A percentile compares a stretch with the other conserved stretches of the same genome.
phyloP scores from a whole-genome alignment of 1,139 yeast species.

The Debaryomyces robertsiae region DNA sequence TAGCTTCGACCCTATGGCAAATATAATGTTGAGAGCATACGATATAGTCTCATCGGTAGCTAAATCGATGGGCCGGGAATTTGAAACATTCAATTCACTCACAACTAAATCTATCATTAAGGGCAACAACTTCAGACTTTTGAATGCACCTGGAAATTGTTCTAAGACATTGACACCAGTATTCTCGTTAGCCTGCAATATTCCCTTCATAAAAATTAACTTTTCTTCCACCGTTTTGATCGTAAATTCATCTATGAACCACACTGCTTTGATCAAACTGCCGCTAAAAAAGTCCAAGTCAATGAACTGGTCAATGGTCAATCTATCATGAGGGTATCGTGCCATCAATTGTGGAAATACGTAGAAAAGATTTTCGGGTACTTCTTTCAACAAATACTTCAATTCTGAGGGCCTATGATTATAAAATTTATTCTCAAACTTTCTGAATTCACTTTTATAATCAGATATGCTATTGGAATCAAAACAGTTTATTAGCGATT shows the following conservation, averaged over 20 bases:
- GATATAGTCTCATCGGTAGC: conserved; percentile 47
- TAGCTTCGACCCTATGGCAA: conserved; percentile 65
- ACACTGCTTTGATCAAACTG: conserved; percentile 78
- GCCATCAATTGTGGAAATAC: conserved; percentile 41
- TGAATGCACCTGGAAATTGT: conserved; percentile 70
- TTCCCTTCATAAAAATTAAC: conserved; percentile 65
- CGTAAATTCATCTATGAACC: conserved; percentile 81
- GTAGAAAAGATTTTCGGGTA: conserved; percentile 38
- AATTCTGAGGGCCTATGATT: conserved; percentile 49
- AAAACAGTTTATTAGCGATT: conserved; percentile 48
- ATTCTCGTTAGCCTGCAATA: conserved; percentile 35
- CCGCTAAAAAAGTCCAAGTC: conserved; percentile 70
- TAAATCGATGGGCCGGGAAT: conserved; percentile 19
- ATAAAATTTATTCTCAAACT: conserved; percentile 44
- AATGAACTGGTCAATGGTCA: conserved; percentile 53
- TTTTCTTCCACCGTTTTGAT: conserved; percentile 74
- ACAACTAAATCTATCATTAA: conserved; percentile 52
- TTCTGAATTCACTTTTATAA: conserved; percentile 49
- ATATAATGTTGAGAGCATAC: conserved; percentile 55
- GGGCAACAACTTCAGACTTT: conserved; percentile 76
- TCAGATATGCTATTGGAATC: conserved; percentile 51
- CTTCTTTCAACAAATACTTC: conserved; percentile 46
- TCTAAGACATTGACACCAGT: conserved; percentile 44
- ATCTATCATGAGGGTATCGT: conserved; percentile 46
- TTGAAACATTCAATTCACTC: conserved; percentile 34